A percentile compares a stretch with the other conserved stretches of the same genome.
Evolutionary conservation across 83 land plant species (phyloP).

Genomic region (Thuja plicata): DNA sequence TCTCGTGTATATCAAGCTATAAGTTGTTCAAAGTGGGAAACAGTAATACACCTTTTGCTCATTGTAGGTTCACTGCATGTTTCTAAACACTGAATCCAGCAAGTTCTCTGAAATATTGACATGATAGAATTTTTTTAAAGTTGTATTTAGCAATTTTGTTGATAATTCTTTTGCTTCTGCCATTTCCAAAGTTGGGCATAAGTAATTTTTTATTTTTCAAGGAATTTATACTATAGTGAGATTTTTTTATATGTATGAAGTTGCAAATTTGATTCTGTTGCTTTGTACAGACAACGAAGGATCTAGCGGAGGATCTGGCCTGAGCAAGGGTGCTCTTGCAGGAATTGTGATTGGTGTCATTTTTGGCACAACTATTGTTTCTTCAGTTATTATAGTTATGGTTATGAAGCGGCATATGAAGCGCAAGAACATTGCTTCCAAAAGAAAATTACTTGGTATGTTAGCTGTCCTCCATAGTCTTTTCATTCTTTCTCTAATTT

Average conservation of each 20-base stretch:
- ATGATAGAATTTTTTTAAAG: background rate
- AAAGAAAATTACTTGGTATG: conserved; percentile 17
- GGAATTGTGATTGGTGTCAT: conserved; percentile 52
- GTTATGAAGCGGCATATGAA: conserved; percentile 22
- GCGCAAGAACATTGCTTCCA: conserved; percentile 22
- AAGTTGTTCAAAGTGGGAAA: no score
- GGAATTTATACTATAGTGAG: background rate
- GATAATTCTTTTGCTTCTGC: background rate
- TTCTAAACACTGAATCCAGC: background rate
- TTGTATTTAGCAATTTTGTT: background rate
- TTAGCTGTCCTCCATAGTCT: background rate
- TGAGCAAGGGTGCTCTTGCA: conserved; percentile 44
- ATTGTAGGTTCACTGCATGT: no score
- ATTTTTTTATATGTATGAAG: background rate
- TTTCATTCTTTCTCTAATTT: background rate
- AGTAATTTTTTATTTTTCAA: background rate
- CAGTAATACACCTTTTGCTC: no score
- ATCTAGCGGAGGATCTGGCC: conserved; percentile 16
- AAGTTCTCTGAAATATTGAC: background rate
- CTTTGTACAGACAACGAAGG: conserved; percentile 7
- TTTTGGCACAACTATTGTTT: conserved; percentile 30
- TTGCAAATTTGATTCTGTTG: background rate
- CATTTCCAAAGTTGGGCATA: background rate
- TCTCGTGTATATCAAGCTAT: no score
- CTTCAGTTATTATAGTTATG: conserved; percentile 33